Percentiles rank a stretch among this genome's conserved stretches.
phyloP scores from a whole-genome alignment of 2,329 filamentous ascomycete genomes.

The Aulographum hederae region DNA sequence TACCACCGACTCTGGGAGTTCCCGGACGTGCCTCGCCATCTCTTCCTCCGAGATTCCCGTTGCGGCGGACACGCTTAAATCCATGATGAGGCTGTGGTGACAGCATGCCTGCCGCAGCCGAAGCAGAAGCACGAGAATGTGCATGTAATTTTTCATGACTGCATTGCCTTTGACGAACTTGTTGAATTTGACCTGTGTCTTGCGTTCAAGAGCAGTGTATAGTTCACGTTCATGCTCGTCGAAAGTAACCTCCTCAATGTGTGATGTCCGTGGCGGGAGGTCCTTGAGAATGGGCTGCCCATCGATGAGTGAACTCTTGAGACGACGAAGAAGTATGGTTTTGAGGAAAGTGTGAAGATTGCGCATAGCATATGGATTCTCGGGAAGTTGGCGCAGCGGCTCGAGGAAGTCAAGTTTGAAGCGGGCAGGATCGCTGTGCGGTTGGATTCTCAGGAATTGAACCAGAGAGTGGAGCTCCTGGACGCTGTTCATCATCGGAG shows the following conservation, averaged over 20 bases:
- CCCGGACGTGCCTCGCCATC: slow-evolving; percentile 43
- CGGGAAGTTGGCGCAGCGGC: slow-evolving; percentile 23
- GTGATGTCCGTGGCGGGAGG: slow-evolving; percentile 46
- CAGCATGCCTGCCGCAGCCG: slow-evolving; percentile 68
- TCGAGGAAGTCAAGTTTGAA: slow-evolving; percentile 43
- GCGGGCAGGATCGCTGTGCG: slow-evolving; percentile 45
- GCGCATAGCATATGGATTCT: slow-evolving; percentile 38
- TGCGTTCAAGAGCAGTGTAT: slow-evolving; percentile 47
- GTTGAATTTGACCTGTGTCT: slow-evolving; percentile 55
- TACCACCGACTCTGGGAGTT: slow-evolving; percentile 41
- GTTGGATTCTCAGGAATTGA: slow-evolving; percentile 57
- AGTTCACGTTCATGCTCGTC: slow-evolving; percentile 44
- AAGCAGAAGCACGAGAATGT: slow-evolving; percentile 61
- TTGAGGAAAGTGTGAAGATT: slow-evolving; percentile 60
- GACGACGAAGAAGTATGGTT: slow-evolving; percentile 65
- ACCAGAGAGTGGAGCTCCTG: slow-evolving; percentile 63
- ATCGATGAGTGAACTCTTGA: too few species aligned
- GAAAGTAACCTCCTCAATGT: slow-evolving; percentile 45
- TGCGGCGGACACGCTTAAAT: slow-evolving; percentile 33
- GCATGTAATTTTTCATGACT: slow-evolving; percentile 56
- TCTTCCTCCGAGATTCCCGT: slow-evolving; percentile 32
- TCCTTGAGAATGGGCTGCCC: slow-evolving; percentile 52
- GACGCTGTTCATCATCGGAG: slow-evolving; percentile 77
- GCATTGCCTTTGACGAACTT: slow-evolving; percentile 53
- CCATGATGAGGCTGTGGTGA: too few species aligned